Evolutionary conservation across 2,329 filamentous ascomycete species (phyloP).

Genomic region (Paracoccidioides brasiliensis): DNA sequence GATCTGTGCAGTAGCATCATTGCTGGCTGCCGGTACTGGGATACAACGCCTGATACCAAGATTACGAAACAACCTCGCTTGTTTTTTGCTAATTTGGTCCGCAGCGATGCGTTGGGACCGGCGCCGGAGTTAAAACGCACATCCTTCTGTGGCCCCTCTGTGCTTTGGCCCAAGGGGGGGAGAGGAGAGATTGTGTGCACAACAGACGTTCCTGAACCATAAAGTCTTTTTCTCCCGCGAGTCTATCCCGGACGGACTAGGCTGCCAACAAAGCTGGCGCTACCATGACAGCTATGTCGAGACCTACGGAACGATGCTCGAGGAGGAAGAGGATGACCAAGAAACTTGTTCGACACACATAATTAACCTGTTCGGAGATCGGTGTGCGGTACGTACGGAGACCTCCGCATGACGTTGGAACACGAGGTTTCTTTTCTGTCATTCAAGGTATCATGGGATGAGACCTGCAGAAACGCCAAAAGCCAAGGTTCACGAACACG

Average conservation of each 20-base stretch:
- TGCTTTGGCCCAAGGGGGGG: too few species aligned
- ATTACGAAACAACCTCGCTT: slow-evolving; percentile 2
- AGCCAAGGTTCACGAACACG: too few species aligned
- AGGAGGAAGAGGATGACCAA: too few species aligned
- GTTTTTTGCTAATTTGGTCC: background rate
- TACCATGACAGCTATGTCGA: too few species aligned
- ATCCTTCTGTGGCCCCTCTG: background rate
- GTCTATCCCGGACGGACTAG: too few species aligned
- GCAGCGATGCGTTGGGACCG: background rate
- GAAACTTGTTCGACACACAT: background rate
- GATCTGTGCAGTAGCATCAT: background rate
- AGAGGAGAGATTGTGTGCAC: too few species aligned
- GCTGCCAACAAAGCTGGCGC: too few species aligned
- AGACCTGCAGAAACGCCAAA: too few species aligned
- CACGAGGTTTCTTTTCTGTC: background rate
- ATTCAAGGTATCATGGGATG: too few species aligned
- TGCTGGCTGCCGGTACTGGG: background rate
- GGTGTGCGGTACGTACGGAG: background rate
- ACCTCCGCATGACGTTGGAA: background rate
- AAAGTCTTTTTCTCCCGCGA: too few species aligned
- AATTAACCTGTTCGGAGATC: background rate
- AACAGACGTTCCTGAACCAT: too few species aligned
- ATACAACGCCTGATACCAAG: background rate
- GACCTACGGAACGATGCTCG: too few species aligned
- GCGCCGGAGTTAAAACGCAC: background rate